phyloP scores from a whole-genome alignment of 176 grass and related monocot genomes.

The Oropetium thomaeum region DNA sequence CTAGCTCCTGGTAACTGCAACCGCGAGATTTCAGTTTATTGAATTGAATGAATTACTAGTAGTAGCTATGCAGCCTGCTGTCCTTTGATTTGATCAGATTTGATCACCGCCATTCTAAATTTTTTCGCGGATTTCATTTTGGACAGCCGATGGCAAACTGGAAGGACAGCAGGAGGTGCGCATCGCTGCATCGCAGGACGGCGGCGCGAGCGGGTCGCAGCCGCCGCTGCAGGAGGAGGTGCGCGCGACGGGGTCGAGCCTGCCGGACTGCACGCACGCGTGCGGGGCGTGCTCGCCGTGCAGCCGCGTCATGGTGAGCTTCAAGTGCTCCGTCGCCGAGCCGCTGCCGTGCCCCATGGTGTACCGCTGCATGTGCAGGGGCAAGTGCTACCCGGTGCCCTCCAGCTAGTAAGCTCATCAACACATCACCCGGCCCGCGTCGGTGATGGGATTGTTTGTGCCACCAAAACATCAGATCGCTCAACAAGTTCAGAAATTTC shows the following conservation, averaged over 20 bases:
- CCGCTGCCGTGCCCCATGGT: slow-evolving; percentile 78
- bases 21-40: background rate
- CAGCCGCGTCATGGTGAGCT: slow-evolving; percentile 90
- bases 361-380: slow-evolving; percentile 88
- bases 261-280: slow-evolving; percentile 85
- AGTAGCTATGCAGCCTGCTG: background rate
- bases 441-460: too few relatives aligned
- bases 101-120: background rate
- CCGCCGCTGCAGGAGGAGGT: slow-evolving; percentile 38
- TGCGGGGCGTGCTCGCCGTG: slow-evolving; percentile 87
- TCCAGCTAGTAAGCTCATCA: slow-evolving; percentile 35
- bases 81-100: too few relatives aligned
- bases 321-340: slow-evolving; percentile 76
- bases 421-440: too few relatives aligned
- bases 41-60: too few relatives aligned
- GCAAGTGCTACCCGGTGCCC: slow-evolving; percentile 75
- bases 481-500: background rate
- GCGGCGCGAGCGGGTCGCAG: background rate
- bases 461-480: too few relatives aligned
- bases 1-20: slow-evolving; percentile 38
- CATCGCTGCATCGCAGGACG: too few relatives aligned
- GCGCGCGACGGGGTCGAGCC: slow-evolving; percentile 61
- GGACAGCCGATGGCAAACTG: background rate
- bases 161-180: too few relatives aligned
- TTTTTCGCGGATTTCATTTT: background rate